Conservation (phyloP, 2,329 filamentous ascomycete genomes). For the Penicillium vulpinum region DNA sequence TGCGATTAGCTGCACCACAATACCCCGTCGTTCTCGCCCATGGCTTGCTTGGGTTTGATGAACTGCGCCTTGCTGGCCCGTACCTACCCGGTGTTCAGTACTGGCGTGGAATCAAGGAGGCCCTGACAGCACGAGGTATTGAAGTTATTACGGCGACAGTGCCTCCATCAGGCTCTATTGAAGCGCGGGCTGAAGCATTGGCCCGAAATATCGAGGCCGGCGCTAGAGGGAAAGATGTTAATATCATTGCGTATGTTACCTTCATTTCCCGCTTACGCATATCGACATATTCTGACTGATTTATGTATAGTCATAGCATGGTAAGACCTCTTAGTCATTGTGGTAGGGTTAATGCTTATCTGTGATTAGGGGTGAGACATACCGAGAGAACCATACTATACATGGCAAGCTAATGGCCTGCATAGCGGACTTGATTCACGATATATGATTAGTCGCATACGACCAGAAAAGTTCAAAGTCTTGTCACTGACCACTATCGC, state of each 20-base stretch:
- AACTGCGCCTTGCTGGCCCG: conserved; percentile 56
- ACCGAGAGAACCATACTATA: conserved; percentile 6
- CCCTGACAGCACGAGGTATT: conserved; percentile 55
- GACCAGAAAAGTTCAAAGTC: conserved; percentile 70
- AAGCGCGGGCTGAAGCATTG: conserved; percentile 56
- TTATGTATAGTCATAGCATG: conserved; percentile 48
- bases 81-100: conserved; percentile 61
- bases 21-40: conserved; percentile 64
- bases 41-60: conserved; percentile 66
- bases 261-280: not conserved
- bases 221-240: conserved; percentile 59
- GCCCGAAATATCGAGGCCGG: conserved; percentile 54
- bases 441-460: conserved; percentile 63
- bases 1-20: conserved; percentile 45
- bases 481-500: conserved; percentile 66
- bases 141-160: conserved; percentile 64
- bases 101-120: conserved; percentile 64
- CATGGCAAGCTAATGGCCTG: conserved; percentile 11
- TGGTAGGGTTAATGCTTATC: conserved; percentile 12
- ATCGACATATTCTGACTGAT: not conserved
- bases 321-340: conserved; percentile 29
- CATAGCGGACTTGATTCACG: conserved; percentile 61
- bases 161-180: conserved; percentile 60
- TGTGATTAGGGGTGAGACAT: conserved; percentile 35
- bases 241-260: conserved; percentile 61